Percentiles rank a stretch among this genome's conserved stretches.
These are phyloP conservation scores for Fusarium stilboides DNA, from an alignment of 2,329 filamentous ascomycete species.

Conservation along the genomic window DNA sequence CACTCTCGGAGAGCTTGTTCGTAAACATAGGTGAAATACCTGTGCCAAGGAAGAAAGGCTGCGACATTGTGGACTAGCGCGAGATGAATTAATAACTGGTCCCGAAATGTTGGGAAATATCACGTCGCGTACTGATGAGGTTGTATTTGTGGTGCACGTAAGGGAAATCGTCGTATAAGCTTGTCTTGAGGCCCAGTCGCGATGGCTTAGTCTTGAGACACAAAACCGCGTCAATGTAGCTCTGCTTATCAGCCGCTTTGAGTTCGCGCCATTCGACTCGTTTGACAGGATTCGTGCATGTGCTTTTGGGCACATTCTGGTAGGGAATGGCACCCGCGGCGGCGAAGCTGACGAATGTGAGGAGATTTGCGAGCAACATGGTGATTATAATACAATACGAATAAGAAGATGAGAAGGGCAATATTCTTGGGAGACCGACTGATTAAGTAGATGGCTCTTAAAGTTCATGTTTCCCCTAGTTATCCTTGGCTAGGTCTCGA, in stretches of 20 bases:
- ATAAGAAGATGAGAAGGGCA: no score
- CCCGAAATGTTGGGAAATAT: no score
- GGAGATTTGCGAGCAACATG: no score
- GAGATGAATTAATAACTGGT: neutral
- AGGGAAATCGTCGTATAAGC: constrained; percentile 19
- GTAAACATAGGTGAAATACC: constrained; percentile 12
- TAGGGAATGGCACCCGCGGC: neutral
- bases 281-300: constrained; percentile 8
- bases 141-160: constrained; percentile 2
- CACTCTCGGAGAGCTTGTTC: constrained; percentile 11
- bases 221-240: constrained; percentile 15
- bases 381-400: no score
- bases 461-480: no score
- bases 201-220: constrained; percentile 28
- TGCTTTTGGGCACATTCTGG: neutral
- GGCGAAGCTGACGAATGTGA: neutral
- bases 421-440: no score
- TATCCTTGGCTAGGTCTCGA: no score
- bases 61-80: neutral
- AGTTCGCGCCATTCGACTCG: constrained; percentile 22
- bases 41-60: constrained; percentile 27
- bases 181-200: constrained; percentile 16
- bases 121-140: neutral
- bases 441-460: no score
- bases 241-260: neutral